Conservation (phyloP, 495 filamentous ascomycete genomes). For the Trichoderma erinaceum region DNA sequence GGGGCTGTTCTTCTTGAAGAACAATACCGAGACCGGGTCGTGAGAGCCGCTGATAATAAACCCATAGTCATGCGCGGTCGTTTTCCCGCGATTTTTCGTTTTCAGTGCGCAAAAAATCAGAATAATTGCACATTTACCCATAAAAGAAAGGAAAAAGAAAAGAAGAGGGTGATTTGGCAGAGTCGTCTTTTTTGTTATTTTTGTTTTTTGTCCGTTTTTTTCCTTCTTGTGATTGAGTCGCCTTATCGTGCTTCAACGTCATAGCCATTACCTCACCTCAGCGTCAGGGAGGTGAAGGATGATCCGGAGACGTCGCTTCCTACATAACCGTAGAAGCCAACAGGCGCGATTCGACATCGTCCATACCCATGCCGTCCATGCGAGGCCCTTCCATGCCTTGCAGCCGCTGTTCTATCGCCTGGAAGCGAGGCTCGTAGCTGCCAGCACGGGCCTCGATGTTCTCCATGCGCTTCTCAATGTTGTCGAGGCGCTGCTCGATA, state of each 20-base stretch:
- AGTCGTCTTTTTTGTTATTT: no score
- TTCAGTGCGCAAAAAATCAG: neutral
- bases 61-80: slow-evolving; percentile 6
- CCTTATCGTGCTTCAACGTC: neutral
- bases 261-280: neutral
- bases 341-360: slow-evolving; percentile 37
- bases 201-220: no score
- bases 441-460: slow-evolving; percentile 36
- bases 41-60: slow-evolving; percentile 1
- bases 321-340: slow-evolving; percentile 19
- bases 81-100: neutral
- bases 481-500: slow-evolving; percentile 40
- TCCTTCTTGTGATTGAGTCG: no score
- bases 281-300: neutral
- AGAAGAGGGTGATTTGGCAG: neutral
- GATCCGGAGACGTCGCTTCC: neutral
- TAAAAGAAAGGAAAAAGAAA: neutral
- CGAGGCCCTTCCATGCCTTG: slow-evolving; percentile 20
- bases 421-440: slow-evolving; percentile 16
- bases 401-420: slow-evolving; percentile 34
- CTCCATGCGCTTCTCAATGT: slow-evolving; percentile 35
- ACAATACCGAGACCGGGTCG: neutral
- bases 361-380: slow-evolving; percentile 41
- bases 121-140: neutral
- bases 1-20: neutral